These are phyloP conservation scores for Neocatenulostroma microsporum DNA, from an alignment of 2,329 filamentous ascomycete genomes.

Conservation along the genomic window DNA sequence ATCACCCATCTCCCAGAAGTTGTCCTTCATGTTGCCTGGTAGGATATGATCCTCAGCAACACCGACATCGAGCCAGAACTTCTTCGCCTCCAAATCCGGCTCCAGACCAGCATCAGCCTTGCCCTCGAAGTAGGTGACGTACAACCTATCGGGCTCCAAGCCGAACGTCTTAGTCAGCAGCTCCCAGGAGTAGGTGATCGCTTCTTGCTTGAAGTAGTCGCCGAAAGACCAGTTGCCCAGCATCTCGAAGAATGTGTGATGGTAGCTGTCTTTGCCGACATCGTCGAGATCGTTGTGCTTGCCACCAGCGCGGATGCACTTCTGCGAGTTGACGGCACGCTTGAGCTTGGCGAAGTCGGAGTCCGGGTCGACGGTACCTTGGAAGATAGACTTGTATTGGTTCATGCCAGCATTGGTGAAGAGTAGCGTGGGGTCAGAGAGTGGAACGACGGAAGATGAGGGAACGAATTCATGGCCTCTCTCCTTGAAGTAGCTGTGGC, in stretches of 20 bases:
- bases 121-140: constrained; percentile 97
- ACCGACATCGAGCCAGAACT: constrained; percentile 76
- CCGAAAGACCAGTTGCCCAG: constrained; percentile 98
- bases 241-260: constrained; percentile 99
- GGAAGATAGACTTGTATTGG: constrained; percentile 98
- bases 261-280: constrained; percentile 98
- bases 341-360: constrained; percentile 84
- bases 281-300: constrained; percentile 88
- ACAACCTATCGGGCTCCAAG: constrained; percentile 72
- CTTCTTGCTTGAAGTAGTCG: constrained; percentile 98
- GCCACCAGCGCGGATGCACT: constrained; percentile 94
- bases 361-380: constrained; percentile 82
- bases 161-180: constrained; percentile 87
- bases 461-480: constrained; percentile 89
- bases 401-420: constrained; percentile 99
- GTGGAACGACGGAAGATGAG: constrained; percentile 89
- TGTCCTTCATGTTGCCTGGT: constrained; percentile 96
- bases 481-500: constrained; percentile 63
- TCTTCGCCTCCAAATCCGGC: constrained; percentile 83
- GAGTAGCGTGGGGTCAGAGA: constrained; percentile 91
- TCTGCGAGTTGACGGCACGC: constrained; percentile 90
- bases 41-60: constrained; percentile 90
- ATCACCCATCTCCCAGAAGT: constrained; percentile 99
- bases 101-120: constrained; percentile 67
- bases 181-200: constrained; percentile 86